Evolutionary conservation across 2,329 filamentous ascomycete genomes (phyloP), one percentile per base, ranked within the genome.

Genomic region (Phaeophleospora eucalypticola): DNA sequence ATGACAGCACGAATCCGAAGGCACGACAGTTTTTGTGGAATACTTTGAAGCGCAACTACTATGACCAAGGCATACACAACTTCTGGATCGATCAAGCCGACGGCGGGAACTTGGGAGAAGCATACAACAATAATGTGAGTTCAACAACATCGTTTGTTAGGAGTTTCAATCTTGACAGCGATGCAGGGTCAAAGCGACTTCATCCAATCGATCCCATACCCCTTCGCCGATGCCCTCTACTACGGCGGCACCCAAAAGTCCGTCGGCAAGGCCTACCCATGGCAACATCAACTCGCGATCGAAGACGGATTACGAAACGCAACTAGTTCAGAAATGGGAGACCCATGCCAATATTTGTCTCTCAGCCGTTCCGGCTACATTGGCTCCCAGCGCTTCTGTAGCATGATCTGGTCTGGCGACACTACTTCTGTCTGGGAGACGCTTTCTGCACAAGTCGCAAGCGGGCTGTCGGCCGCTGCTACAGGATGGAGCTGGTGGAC

Each of bases 21-120:
- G 59, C 62, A n/a, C 53, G 63, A 4, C 45, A 54, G 9, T 65
- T 62, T 36, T 33, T 64, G 3, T 65, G 62, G 62, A 48, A 54
- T 3, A 56, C 52, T 10, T 36, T 64, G 33, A 57, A 62, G 45
- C 32, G 43, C 15, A 62, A 65, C 39, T 65, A 65, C 49, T 65
- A 59, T 41, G 58, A 62, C 39, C 53, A 60, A 14, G 63, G 62
- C 18, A 62, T 65, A 48, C 56, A 60, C 36, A 63, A 64, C 48
- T 65, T 64, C 48, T 65, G 63, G 62, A 63, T 65, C 39, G 63
- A 65, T 41, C 59, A 65, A 55, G 62, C 63, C 4, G 63, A 65
- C 24, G 68, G 67, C 9, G 67, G 68, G 1, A 58, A 65, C 3
- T 55, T 68, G 3, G 67, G 67, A 7, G 67, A 53, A 58, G 66